Evolutionary conservation across 441 rosid species (phyloP).

Genomic region (Pelargonium australe): DNA sequence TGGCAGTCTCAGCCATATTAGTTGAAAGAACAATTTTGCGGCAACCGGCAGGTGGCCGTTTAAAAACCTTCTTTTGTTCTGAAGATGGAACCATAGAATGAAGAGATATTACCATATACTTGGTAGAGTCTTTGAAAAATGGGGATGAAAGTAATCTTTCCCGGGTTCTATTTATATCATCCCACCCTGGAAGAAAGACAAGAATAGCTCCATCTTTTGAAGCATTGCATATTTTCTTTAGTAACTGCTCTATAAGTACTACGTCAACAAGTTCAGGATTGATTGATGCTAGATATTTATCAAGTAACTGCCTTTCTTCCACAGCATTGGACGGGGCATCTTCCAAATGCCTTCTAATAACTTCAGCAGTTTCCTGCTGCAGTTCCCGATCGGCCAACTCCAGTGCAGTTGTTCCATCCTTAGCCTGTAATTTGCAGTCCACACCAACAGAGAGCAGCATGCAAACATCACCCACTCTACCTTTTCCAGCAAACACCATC

Average conservation of each 20-base stretch:
- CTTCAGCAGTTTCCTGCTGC: conserved; percentile 61
- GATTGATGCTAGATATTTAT: conserved; percentile 53
- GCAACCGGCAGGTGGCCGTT: conserved; percentile 68
- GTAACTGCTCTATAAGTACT: conserved; percentile 63
- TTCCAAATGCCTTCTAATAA: conserved; percentile 44
- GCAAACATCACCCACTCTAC: conserved; percentile 75
- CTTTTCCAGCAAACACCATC: conserved; percentile 89
- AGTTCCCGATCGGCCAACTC: conserved; percentile 61
- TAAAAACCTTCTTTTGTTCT: conserved; percentile 83
- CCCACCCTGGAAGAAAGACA: conserved; percentile 99
- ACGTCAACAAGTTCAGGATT: conserved; percentile 68
- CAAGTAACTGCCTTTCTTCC: conserved; percentile 49
- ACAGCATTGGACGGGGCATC: conserved; percentile 25
- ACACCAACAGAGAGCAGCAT: conserved; percentile 79
- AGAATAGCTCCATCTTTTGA: conserved; percentile 85
- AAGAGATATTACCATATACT: conserved; percentile 63
- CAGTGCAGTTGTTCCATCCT: conserved; percentile 60
- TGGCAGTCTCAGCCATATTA: conserved; percentile 90
- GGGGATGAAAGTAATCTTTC: conserved; percentile 52
- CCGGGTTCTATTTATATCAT: conserved; percentile 63
- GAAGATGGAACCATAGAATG: conserved; percentile 89
- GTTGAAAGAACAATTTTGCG: conserved; percentile 88
- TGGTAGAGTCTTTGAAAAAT: conserved; percentile 50
- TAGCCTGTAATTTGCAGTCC: conserved; percentile 52
- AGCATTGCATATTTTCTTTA: conserved; percentile 65